Base-by-base conservation (phyloP, 768 basidiomycete genomes). In the Gautieria morchelliformis region DNA sequence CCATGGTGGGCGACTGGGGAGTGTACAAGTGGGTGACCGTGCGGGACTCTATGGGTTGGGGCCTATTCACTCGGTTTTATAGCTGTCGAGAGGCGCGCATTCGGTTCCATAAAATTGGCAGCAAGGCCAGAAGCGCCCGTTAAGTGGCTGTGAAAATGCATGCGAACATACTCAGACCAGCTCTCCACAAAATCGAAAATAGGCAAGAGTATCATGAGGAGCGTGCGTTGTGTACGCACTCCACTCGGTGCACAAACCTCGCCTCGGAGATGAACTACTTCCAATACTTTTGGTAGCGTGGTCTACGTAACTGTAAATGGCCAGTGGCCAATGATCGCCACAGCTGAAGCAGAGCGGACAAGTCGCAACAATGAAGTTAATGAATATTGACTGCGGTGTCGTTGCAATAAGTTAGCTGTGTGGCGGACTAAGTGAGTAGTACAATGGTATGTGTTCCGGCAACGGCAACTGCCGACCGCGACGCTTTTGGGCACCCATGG, bases 1-100 rank as follows among this genome's bases (percentile, higher is more conserved):
- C 73, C 62, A 72, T 73, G 74, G 76, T 79, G 52, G 62, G 60
- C 41, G 49, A 60, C 54, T 63, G 58, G 60, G 44, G 46, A 55
- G 45, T 44, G 47, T 39, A 59, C 42, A 54, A 48, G 50, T 52
- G 59, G 53, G 15, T n/a, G 59, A 60, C 17, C n/a, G 17, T 17
- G 15, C 12, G 48, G 48, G 30, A 11, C 48, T 22, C 48, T 49
- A n/a, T n/a, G n/a, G n/a, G n/a, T n/a, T n/a, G n/a, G n/a, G n/a
- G n/a, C n/a, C n/a, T n/a, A n/a, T n/a, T 20, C 20, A 8, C 20
- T 10, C 48, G 32, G 10, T 49, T 49, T 30, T 49, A 49, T 35
- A 49, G 7, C 14, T n/a, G 42, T 10, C 2, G 2, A 30, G 20
- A 49, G 48, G n/a, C 48, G 48, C 48, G 48, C 48, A 49, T 27